phyloP scores from a whole-genome alignment of 225 moss, liverwort and hornwort genomes.

The Neckera pumila region DNA sequence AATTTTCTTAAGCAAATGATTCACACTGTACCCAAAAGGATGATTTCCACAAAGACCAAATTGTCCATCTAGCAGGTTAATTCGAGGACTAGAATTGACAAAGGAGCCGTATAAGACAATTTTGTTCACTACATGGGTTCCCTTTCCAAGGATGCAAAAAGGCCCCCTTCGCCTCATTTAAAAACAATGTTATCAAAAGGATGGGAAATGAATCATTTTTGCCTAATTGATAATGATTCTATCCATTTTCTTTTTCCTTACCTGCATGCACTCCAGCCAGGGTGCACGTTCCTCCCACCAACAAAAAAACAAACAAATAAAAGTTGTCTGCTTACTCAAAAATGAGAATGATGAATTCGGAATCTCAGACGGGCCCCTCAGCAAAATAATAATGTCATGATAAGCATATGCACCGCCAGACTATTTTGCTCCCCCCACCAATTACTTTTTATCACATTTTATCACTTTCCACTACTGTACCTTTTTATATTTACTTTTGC shows the following conservation, averaged over 20 bases:
- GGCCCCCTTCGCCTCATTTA: too few relatives aligned
- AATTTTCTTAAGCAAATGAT: too few relatives aligned
- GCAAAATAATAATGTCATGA: background rate
- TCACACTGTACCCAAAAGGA: too few relatives aligned
- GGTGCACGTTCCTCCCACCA: background rate
- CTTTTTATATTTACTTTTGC: background rate
- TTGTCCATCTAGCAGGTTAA: background rate
- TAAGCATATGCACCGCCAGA: background rate
- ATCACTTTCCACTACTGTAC: background rate
- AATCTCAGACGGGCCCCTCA: background rate
- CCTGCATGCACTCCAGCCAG: fast-evolving
- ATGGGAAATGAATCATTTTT: background rate
- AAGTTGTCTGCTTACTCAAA: background rate
- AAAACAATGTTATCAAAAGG: background rate
- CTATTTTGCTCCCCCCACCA: background rate
- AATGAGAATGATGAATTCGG: background rate
- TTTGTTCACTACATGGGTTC: background rate
- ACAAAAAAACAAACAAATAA: background rate
- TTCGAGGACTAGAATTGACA: background rate
- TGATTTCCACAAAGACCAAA: too few relatives aligned
- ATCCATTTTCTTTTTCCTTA: background rate
- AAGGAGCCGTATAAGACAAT: background rate
- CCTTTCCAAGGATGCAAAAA: background rate
- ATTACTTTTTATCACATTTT: background rate
- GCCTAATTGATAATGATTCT: background rate